Evolutionary conservation across 169 alveolate species (phyloP).

Genomic region (Cryptosporidium tyzzeri): DNA sequence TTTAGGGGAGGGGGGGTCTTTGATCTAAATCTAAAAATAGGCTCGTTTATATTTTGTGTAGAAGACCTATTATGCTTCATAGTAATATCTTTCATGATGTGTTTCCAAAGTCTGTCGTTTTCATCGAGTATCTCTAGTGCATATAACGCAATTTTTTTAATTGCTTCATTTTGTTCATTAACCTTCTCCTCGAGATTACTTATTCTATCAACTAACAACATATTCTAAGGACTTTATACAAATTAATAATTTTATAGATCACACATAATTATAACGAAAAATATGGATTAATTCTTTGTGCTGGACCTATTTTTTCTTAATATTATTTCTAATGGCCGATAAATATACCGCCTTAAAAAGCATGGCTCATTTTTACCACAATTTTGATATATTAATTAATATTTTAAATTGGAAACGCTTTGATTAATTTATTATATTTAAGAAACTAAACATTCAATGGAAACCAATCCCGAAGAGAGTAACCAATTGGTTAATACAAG

Average conservation of each 20-base stretch:
- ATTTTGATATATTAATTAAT: background rate
- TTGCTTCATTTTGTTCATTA: constrained; percentile 68
- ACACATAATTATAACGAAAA: background rate
- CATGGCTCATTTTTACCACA: constrained; percentile 12
- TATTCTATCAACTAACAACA: constrained; percentile 24
- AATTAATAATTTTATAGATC: background rate
- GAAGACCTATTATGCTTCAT: too few species aligned
- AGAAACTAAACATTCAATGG: background rate
- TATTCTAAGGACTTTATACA: background rate
- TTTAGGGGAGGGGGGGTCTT: constrained; percentile 58
- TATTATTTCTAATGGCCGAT: background rate
- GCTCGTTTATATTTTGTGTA: background rate
- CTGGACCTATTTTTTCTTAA: background rate
- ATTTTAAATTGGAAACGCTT: background rate
- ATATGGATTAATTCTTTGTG: background rate
- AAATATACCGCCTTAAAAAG: constrained; percentile 1
- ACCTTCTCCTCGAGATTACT: constrained; percentile 24
- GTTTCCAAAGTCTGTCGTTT: constrained; percentile 64
- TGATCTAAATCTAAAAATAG: constrained; percentile 53
- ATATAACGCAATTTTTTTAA: constrained; percentile 34
- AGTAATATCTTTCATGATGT: constrained; percentile 18
- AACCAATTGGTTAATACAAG: background rate
- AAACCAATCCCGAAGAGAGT: background rate
- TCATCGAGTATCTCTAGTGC: constrained; percentile 47
- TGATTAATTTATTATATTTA: background rate